Base-by-base conservation (phyloP, 1,284 basidiomycete species). In the Ganoderma multipileum region DNA sequence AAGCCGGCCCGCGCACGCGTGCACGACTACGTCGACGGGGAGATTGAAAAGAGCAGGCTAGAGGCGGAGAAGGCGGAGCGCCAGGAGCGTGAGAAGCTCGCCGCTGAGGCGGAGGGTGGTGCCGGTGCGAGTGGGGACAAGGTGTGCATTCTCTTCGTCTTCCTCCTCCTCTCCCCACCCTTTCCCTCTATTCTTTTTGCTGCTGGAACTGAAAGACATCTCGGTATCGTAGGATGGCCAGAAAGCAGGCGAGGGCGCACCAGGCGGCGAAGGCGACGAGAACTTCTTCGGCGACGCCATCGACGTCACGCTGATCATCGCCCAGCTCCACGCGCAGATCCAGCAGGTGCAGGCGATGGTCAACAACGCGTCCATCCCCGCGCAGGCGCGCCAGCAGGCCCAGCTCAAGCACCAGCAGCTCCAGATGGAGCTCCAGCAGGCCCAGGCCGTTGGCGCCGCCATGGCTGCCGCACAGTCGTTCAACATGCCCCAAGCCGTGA, bases 31-130 rank as follows among this genome's bases (percentile, higher is more conserved):
- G 93, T 97, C 74, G 90, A 94, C 71, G 90, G 87, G 72, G 91
- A 92, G 76, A 90, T 98, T 63, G 94, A 95, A 78, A 89, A 92
- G 76, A 94, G 92, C 77, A 90, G 87, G 76, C 91, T 88, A 76
- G 92, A 91, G 63, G 75, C 38, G 69, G 76, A 64, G 76, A 76
- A 63, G 64, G 70, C 65, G 61, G 70, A 71, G 14, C 54, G 60
- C 14, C 62, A 65, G 65, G 69, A 67, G 14, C 54, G 59, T 14
- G 58, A 65, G 63, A 68, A 67, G 47, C 65, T 50, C 28, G 67
- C 64, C 1, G 68, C 63, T 9, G 65, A 67, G 30, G 33, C 59
- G 6, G 67, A 68, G 36, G 70, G 64, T 12, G 62, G 68, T 9
- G 65, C 30, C 16, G 36, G 63, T 0, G 62, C 66, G 3, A 68